A percentile compares a stretch with the other conserved stretches of the same genome.
These are phyloP conservation scores for Sporothrix sp. DNA, from an alignment of 2,329 filamentous ascomycete species.

Conservation along the genomic window DNA sequence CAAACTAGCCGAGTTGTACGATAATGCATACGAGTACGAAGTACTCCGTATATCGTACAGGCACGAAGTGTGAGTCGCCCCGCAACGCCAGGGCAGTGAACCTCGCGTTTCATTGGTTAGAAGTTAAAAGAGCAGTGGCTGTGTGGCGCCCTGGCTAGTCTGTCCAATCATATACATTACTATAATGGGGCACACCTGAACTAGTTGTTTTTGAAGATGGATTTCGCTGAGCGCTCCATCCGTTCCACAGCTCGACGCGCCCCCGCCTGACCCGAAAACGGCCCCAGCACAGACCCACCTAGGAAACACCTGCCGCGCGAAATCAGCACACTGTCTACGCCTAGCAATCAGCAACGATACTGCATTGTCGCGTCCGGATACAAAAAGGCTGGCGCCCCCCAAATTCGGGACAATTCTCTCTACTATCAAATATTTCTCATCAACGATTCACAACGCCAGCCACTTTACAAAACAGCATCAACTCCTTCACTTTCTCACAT, in stretches of 20 bases:
- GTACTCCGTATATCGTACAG: no score
- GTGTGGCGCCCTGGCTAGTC: no score
- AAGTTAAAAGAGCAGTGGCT: no score
- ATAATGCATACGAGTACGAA: no score
- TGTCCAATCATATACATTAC: no score
- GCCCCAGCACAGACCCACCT: conserved; percentile 13
- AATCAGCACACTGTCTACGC: conserved; percentile 17
- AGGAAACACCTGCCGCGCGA: conserved; percentile 13
- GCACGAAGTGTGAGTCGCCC: no score
- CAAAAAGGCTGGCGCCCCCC: conserved; percentile 49
- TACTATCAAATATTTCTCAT: conserved; percentile 28
- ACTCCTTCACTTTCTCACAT: conserved; percentile 17
- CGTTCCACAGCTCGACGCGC: conserved; percentile 1
- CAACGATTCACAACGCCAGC: conserved; percentile 16
- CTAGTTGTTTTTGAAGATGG: no score
- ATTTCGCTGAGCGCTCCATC: no score
- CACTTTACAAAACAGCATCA: conserved; percentile 13
- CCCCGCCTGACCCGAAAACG: conserved; percentile 6
- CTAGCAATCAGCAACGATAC: conserved; percentile 46
- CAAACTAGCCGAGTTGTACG: no score
- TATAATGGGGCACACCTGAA: no score
- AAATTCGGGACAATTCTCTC: conserved; percentile 31
- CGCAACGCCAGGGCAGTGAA: no score
- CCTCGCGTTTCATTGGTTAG: no score
- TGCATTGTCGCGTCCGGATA: conserved; percentile 47